Evolutionary conservation across 768 basidiomycete genomes (phyloP), one percentile per base, ranked within the genome.

Genomic region (Lepiota brunneoincarnata): DNA sequence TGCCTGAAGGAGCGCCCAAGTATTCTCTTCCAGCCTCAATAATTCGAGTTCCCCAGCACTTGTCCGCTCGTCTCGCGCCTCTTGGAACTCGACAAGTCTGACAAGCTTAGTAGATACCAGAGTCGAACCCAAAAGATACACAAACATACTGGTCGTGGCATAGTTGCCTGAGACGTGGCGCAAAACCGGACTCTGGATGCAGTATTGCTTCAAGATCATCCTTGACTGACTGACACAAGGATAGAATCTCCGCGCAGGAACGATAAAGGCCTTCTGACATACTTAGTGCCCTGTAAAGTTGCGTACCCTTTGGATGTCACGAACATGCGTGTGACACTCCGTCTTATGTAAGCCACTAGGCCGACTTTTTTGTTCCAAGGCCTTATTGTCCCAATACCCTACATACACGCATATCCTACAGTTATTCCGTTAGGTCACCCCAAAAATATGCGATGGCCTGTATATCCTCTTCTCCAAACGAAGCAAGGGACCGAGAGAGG

Each of bases 1-100:
- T 2, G 84, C 83, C 64, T 93, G 91, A 1, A 93, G 65, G 2
- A 94, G 75, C 0, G 78, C 79, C 92, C 92, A 95, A 0, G 92
- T 92, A 66, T 87, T 86, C 42, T 83, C 78, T 64, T 94, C 91
- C 66, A 93, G 74, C 9, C 80, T 75, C 49, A 91, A 67, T 1
- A 83, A 71, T 21, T 87, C 85, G 0, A 86, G 59, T 60, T 88
- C 86, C 23, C 81, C 77, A 36, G 63, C 70, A 15, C 76, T 69
- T 21, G 55, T 49, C 63, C 73, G 45, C 34, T 67, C 64, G 57
- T 74, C 68, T 34, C 61, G 54, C 28, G 64, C 59, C 31, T 81
- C 78, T 66, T 82, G 70, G 37, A 75, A 65, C 57, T 87, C 83
- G 51, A 70, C 70, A 26, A 88, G 69, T 59, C 85, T 87, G 23